These are phyloP conservation scores for Dioscorea cayenensis DNA, from an alignment of 116 monocot genomes.

Conservation along the genomic window DNA sequence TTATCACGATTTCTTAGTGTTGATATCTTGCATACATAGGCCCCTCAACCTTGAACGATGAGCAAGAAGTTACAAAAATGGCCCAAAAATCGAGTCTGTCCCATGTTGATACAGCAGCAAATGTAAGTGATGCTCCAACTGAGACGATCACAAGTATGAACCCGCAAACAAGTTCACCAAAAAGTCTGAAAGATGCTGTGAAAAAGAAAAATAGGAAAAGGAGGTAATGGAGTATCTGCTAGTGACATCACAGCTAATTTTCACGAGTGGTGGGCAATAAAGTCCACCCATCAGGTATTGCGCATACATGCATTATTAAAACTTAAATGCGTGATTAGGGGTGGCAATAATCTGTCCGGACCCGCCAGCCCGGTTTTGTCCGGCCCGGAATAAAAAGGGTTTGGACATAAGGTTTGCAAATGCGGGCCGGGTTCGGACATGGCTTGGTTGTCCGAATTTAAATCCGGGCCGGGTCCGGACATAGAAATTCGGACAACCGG, in stretches of 20 bases:
- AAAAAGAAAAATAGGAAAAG: conserved; percentile 37
- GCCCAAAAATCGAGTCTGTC: conserved; percentile 9
- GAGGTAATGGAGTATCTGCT: conserved; percentile 8
- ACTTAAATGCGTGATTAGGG: no score
- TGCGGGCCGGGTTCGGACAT: no score
- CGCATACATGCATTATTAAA: background rate
- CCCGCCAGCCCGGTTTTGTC: no score
- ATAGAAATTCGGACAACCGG: no score
- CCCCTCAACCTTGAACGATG: conserved; percentile 10
- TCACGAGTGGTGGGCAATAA: background rate
- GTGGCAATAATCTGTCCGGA: no score
- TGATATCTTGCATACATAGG: conserved; percentile 21
- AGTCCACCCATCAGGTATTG: background rate
- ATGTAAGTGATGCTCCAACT: background rate
- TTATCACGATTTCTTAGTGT: background rate
- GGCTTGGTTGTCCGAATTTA: no score
- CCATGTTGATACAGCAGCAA: conserved; percentile 6
- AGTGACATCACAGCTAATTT: conserved; percentile 9
- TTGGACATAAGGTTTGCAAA: no score
- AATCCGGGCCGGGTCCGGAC: no score
- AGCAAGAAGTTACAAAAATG: conserved; percentile 7
- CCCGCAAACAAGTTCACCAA: conserved; percentile 29
- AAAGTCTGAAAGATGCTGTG: conserved; percentile 64
- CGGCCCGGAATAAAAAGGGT: no score
- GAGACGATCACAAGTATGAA: conserved; percentile 3